Evolutionary conservation across 192 early-diverging fungal genomes (phyloP), one percentile per base, ranked within the genome.

Genomic region (Umbelopsis sp.): DNA sequence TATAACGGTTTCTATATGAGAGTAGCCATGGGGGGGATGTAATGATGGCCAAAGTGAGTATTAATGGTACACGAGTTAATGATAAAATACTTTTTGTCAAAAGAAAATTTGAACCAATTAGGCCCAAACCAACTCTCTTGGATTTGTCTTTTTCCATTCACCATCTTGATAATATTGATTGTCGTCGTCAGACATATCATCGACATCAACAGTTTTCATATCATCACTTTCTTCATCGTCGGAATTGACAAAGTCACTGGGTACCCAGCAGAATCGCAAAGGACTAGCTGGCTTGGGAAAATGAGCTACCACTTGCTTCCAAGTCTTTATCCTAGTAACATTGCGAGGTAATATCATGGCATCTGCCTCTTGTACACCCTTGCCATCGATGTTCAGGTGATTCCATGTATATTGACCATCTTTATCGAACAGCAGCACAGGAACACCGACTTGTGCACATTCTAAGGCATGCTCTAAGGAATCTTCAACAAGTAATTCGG

Each of bases 401-500:
- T 82, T 85, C 84, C 81, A 80, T 11, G 69, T 80, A 73, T 82
- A 86, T 11, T 68, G 27, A 5, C 87, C 87, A 20, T 83, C 71
- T 20, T 77, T 77, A 77, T 88, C 87, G 67, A 87, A 88, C 41
- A 88, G 51, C 23, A 88, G 74, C 18, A 88, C 81, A 0, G 81
- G 78, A 44, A 86, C 80, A 0, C 86, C 85, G 12, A 76, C 69
- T 15, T 46, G 65, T n/a, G 87, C 82, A 49, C 84, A 86, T 27
- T 88, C 87, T 23, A 68, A 65, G 0, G 81, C 82, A 49, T 87
- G 86, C 45, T 82, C 78, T 25, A 87, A 69, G 10, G 75, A 79
- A 71, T 89, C 81, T 67, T 88, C 87, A 48, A 88, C 84, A 46
- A 88, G 70, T 46, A 88, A 72, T 44, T 84, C 76, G 18, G 84